Evolutionary conservation across 2,329 filamentous ascomycete genomes (phyloP), one percentile per base, ranked within the genome.

Genomic region (Aureobasidium sp.): DNA sequence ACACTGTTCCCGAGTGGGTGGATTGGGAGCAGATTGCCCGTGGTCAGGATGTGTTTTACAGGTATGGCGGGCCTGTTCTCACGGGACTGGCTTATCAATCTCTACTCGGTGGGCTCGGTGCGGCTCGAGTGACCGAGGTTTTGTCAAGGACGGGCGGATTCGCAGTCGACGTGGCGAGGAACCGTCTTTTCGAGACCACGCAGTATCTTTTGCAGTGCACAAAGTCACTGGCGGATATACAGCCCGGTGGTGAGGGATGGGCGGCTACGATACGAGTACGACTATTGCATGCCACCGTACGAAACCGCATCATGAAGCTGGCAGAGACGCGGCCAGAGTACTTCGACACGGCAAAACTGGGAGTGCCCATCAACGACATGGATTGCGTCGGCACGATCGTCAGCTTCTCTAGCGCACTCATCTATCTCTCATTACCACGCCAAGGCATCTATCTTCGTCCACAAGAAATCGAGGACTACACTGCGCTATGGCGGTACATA

Each of bases 31-130:
- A 91, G 70, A 87, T 93, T 62, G 78, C 81, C 63, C 79, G 89
- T 68, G 89, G 89, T 0, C 89, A 93, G 70, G 83, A 88, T 67
- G 83, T 91, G 0, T 90, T 91, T 69, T 91, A 90, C 72, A 83
- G 89, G 39, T 92, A 91, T 72, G 87, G 84, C 20, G 85, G 84
- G 0, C 83, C 87, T 0, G 82, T 82, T 25, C 73, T 91, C 22
- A 87, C 85, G 8, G 84, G 74, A 48, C 80, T 87, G 51, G 82
- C 84, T 9, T 88, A 86, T 69, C 81, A 88, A 66, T 86, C 84
- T 6, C 75, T 89, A 0, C 76, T 90, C 2, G 87, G 87, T 5
- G 87, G 87, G 3, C 87, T 89, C 86, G 88, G 85, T 3, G 85
- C 87, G n/a, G 82, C 81, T 8, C 79, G 88, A 37, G 84, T 91